Conservation (phyloP, 2,329 filamentous ascomycete genomes). For the Arthrobotrys musiformis region DNA sequence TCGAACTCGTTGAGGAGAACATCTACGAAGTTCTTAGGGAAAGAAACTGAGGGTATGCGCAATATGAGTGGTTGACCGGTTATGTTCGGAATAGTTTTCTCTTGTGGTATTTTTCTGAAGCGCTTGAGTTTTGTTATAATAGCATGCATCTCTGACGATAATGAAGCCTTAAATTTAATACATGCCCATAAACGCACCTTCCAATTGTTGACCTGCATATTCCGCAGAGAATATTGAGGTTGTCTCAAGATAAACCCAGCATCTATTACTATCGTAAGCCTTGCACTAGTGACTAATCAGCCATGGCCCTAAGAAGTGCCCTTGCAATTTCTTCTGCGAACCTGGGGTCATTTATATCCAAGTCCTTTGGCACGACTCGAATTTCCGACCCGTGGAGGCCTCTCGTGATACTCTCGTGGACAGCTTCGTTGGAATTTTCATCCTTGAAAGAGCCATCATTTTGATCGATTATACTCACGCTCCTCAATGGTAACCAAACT, state of each 20-base stretch:
- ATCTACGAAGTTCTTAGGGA: conserved; percentile 19
- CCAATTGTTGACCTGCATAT: too few species aligned
- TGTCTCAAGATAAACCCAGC: too few species aligned
- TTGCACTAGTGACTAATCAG: too few species aligned
- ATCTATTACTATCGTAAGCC: too few species aligned
- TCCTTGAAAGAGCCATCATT: conserved; percentile 69
- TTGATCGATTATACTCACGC: conserved; percentile 72
- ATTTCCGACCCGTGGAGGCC: conserved; percentile 67
- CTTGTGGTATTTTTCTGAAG: neutral
- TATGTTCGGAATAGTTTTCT: neutral
- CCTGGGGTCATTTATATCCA: conserved; percentile 68
- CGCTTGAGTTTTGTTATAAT: too few species aligned
- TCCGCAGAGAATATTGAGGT: too few species aligned
- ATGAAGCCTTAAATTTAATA: too few species aligned
- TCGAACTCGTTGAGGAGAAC: conserved; percentile 39
- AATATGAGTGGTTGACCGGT: too few species aligned
- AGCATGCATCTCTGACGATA: too few species aligned
- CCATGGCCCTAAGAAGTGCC: conserved; percentile 62
- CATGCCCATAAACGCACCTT: too few species aligned
- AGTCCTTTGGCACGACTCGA: conserved; percentile 66
- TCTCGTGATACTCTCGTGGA: conserved; percentile 66
- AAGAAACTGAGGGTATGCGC: neutral
- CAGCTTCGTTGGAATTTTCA: conserved; percentile 64
- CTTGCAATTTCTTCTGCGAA: conserved; percentile 68
- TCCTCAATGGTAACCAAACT: conserved; percentile 71